These are phyloP conservation scores for Pyrenochaeta sp. DNA, from an alignment of 2,329 filamentous ascomycete species.

Conservation along the genomic window DNA sequence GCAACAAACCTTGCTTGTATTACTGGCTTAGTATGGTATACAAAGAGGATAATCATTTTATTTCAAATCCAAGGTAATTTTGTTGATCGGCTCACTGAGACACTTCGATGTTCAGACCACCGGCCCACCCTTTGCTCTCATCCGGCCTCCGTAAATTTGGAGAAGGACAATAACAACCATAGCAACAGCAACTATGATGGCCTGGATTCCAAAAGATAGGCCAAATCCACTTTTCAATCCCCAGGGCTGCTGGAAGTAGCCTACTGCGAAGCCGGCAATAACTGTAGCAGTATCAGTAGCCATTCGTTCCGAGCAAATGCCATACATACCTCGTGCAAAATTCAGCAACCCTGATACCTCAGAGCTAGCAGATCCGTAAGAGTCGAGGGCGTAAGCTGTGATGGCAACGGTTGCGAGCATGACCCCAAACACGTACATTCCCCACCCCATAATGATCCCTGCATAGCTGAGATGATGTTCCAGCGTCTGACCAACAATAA, in stretches of 20 bases:
- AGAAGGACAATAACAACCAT: conserved; percentile 32
- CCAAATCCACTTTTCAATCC: conserved; percentile 37
- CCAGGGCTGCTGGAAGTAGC: conserved; percentile 48
- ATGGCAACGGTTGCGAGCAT: conserved; percentile 43
- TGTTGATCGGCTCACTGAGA: no score
- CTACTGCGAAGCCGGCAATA: conserved; percentile 43
- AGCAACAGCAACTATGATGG: conserved; percentile 41
- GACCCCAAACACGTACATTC: conserved; percentile 43
- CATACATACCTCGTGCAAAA: conserved; percentile 36
- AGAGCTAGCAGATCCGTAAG: conserved; percentile 41
- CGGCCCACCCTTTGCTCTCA: conserved; percentile 32
- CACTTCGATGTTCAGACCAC: not conserved
- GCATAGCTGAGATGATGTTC: conserved; percentile 43
- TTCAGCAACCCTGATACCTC: conserved; percentile 45
- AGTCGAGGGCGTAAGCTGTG: conserved; percentile 46
- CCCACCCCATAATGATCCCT: conserved; percentile 45
- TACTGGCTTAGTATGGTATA: no score
- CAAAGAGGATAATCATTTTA: no score
- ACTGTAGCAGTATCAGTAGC: conserved; percentile 7
- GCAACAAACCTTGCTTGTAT: no score
- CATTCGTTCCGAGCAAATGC: not conserved
- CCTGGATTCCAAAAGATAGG: conserved; percentile 45
- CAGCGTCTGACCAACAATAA: conserved; percentile 44
- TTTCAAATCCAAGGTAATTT: no score
- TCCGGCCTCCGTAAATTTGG: conserved; percentile 36